Conservation (phyloP, 1,284 basidiomycete genomes). For the Filobasidium uniguttulatum region DNA sequence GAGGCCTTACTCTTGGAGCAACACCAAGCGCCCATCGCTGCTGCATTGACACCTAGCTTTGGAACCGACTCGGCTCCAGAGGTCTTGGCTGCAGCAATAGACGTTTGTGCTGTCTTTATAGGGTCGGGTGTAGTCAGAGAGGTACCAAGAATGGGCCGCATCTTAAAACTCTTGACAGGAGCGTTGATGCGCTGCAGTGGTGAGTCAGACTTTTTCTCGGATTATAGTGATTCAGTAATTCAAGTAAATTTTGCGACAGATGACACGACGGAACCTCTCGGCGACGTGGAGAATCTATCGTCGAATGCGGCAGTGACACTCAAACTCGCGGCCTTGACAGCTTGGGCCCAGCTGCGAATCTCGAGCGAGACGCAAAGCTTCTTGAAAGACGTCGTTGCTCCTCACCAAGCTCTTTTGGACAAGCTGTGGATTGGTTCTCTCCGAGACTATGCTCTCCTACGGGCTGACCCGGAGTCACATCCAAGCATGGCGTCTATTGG, state of each 20-base stretch:
- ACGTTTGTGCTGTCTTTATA: constrained; percentile 89
- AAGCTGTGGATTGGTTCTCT: constrained; percentile 79
- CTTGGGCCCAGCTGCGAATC: constrained; percentile 88
- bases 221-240: background rate
- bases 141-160: constrained; percentile 78
- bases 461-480: constrained; percentile 69
- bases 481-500: constrained; percentile 54
- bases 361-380: constrained; percentile 63
- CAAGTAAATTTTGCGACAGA: too few species aligned
- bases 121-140: constrained; percentile 92
- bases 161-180: constrained; percentile 72
- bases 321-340: constrained; percentile 79
- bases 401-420: constrained; percentile 60
- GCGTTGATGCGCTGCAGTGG: constrained; percentile 85
- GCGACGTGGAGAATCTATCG: constrained; percentile 73
- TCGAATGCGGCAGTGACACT: constrained; percentile 93
- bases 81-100: constrained; percentile 78
- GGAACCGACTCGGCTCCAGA: constrained; percentile 89
- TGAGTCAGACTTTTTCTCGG: constrained; percentile 21
- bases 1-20: constrained; percentile 88
- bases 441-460: constrained; percentile 81
- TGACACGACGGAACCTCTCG: constrained; percentile 67
- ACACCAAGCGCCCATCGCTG: constrained; percentile 94
- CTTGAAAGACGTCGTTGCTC: constrained; percentile 66
- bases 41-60: constrained; percentile 95